These are phyloP conservation scores for Aspergillus chevalieri DNA, from an alignment of 2,329 filamentous ascomycete species.

Conservation along the genomic window DNA sequence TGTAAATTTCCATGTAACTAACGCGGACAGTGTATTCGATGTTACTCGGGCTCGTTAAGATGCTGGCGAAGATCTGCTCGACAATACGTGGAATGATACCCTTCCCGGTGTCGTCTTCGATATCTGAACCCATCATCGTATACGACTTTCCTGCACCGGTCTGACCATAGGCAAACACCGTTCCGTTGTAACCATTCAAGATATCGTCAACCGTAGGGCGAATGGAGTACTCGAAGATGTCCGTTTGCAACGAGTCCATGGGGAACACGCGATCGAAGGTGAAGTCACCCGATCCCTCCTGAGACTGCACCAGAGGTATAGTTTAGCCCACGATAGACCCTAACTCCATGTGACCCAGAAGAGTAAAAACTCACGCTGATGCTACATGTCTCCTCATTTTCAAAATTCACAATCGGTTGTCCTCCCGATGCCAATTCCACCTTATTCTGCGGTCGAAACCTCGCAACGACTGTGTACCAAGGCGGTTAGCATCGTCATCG, in stretches of 20 bases:
- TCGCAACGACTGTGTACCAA: slow-evolving; percentile 70
- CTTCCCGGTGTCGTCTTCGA: slow-evolving; percentile 79
- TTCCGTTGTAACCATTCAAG: slow-evolving; percentile 97
- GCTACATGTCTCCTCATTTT: slow-evolving; percentile 79
- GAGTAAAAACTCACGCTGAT: slow-evolving; percentile 60
- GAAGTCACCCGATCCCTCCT: slow-evolving; percentile 76
- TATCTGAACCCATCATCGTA: slow-evolving; percentile 96
- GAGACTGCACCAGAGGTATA: slow-evolving; percentile 53
- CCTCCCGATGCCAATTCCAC: slow-evolving; percentile 84
- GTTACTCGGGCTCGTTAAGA: slow-evolving; percentile 80
- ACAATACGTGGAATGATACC: slow-evolving; percentile 96
- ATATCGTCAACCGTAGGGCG: slow-evolving; percentile 94
- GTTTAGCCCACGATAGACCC: background rate
- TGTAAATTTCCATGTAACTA: slow-evolving; percentile 99
- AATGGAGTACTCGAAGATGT: slow-evolving; percentile 98
- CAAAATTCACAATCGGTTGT: slow-evolving; percentile 84
- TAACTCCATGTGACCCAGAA: background rate
- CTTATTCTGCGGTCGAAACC: slow-evolving; percentile 96
- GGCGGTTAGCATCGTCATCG: slow-evolving; percentile 36
- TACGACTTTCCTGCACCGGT: slow-evolving; percentile 98
- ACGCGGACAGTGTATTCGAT: slow-evolving; percentile 99
- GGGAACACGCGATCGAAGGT: slow-evolving; percentile 98
- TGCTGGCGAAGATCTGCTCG: slow-evolving; percentile 95
- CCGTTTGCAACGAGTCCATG: slow-evolving; percentile 81
- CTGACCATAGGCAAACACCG: slow-evolving; percentile 96